These are phyloP conservation scores for Aquilaria malaccensis DNA, from an alignment of 345 rosid species.

Conservation along the genomic window DNA sequence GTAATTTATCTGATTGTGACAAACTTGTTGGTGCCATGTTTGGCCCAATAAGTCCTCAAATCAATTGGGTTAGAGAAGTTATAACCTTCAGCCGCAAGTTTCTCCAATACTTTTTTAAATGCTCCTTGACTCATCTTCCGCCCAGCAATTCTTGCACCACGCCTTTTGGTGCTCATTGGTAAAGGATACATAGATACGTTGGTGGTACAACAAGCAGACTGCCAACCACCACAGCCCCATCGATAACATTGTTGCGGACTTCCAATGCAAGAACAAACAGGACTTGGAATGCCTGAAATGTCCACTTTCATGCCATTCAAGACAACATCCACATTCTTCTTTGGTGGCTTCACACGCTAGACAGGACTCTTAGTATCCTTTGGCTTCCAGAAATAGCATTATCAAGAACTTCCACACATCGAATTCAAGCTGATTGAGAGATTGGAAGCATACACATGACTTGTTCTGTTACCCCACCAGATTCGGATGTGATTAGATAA, in stretches of 20 bases:
- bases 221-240: constrained; percentile 99
- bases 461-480: no score
- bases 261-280: constrained; percentile 96
- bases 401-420: constrained; percentile 88
- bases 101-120: constrained; percentile 92
- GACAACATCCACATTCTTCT: constrained; percentile 72
- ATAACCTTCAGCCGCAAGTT: constrained; percentile 86
- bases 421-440: constrained; percentile 30
- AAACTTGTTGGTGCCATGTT: constrained; percentile 98
- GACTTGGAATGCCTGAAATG: constrained; percentile 76
- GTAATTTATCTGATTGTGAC: constrained; percentile 89
- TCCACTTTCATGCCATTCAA: constrained; percentile 88
- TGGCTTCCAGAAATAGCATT: constrained; percentile 54
- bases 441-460: no score
- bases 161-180: constrained; percentile 93
- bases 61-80: constrained; percentile 74
- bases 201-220: constrained; percentile 92
- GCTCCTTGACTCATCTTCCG: constrained; percentile 99
- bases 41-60: constrained; percentile 92
- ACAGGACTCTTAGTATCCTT: constrained; percentile 44
- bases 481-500: no score
- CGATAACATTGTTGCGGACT: constrained; percentile 89
- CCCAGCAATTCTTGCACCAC: constrained; percentile 96
- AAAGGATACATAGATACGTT: constrained; percentile 87
- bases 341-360: constrained; percentile 64